phyloP scores from a whole-genome alignment of 805 yeast genomes.

The Grigorovia yakushimaensis region DNA sequence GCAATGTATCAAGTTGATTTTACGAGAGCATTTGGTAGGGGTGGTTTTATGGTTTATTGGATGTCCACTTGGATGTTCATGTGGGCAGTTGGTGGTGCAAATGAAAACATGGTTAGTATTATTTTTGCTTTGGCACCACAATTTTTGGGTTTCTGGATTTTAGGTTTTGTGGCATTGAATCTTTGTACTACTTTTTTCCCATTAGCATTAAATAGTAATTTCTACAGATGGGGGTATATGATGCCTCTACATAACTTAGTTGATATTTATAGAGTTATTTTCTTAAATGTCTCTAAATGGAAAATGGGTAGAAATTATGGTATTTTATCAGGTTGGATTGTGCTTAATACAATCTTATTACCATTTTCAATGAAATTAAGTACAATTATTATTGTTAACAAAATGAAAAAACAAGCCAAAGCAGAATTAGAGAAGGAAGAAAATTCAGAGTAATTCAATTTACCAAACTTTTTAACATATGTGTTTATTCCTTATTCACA shows the following conservation, averaged over 20 bases:
- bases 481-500: too few species aligned
- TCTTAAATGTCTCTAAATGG: slow-evolving; percentile 48
- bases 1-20: slow-evolving; percentile 61
- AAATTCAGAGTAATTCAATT: neutral
- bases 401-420: neutral
- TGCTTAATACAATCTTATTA: slow-evolving; percentile 33
- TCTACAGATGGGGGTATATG: slow-evolving; percentile 56
- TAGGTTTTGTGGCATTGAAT: slow-evolving; percentile 59
- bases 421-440: neutral
- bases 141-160: slow-evolving; percentile 57
- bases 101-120: slow-evolving; percentile 52
- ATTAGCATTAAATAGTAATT: slow-evolving; percentile 42
- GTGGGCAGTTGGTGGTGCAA: slow-evolving; percentile 69
- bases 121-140: slow-evolving; percentile 51
- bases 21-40: slow-evolving; percentile 53
- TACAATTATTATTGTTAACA: slow-evolving; percentile 19
- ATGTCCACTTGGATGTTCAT: slow-evolving; percentile 54
- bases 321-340: slow-evolving; percentile 51
- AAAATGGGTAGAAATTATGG: slow-evolving; percentile 53
- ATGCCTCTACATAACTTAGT: slow-evolving; percentile 60
- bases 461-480: too few species aligned
- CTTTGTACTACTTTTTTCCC: slow-evolving; percentile 63
- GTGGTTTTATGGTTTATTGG: slow-evolving; percentile 76
- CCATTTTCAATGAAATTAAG: slow-evolving; percentile 39
- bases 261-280: slow-evolving; percentile 49